phyloP scores from a whole-genome alignment of 805 yeast species.

The Priceomyces melissophilus region DNA sequence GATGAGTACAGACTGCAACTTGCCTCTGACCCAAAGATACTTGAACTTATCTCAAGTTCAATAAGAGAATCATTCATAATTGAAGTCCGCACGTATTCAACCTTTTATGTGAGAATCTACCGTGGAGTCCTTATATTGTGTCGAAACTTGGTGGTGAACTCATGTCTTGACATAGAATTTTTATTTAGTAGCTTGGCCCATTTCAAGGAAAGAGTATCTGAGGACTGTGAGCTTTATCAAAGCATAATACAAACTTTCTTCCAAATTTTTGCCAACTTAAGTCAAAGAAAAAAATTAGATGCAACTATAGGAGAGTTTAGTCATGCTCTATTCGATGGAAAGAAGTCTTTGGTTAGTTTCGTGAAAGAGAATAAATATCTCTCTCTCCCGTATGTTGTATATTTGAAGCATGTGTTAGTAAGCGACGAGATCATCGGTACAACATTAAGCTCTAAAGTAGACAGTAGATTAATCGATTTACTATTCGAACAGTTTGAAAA shows the following conservation, averaged over 20 bases:
- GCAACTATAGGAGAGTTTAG: constrained; percentile 5
- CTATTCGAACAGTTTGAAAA: constrained; percentile 9
- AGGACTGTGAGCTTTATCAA: constrained; percentile 8
- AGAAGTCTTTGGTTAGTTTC: background rate
- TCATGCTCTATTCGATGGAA: constrained; percentile 3
- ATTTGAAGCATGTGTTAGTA: constrained; percentile 7
- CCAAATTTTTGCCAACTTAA: constrained; percentile 22
- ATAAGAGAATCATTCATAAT: constrained; percentile 7
- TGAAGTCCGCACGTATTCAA: background rate
- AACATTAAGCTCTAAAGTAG: constrained; percentile 9
- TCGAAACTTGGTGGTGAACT: constrained; percentile 41
- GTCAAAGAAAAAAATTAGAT: constrained; percentile 25
- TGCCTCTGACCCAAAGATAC: constrained; percentile 4
- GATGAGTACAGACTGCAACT: constrained; percentile 6
- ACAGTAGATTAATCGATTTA: constrained; percentile 3
- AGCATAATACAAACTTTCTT: constrained; percentile 17
- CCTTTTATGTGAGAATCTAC: constrained; percentile 27
- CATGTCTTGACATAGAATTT: constrained; percentile 8
- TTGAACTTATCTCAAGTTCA: constrained; percentile 5
- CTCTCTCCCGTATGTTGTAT: constrained; percentile 4
- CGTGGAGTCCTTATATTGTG: constrained; percentile 49
- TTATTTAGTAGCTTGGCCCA: constrained; percentile 7
- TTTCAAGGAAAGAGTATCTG: constrained; percentile 5
- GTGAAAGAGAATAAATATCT: constrained; percentile 9
- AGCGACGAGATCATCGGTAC: constrained; percentile 11